These are phyloP conservation scores for Ascochyta viciae-villosae DNA, from an alignment of 2,329 filamentous ascomycete genomes.

Conservation along the genomic window DNA sequence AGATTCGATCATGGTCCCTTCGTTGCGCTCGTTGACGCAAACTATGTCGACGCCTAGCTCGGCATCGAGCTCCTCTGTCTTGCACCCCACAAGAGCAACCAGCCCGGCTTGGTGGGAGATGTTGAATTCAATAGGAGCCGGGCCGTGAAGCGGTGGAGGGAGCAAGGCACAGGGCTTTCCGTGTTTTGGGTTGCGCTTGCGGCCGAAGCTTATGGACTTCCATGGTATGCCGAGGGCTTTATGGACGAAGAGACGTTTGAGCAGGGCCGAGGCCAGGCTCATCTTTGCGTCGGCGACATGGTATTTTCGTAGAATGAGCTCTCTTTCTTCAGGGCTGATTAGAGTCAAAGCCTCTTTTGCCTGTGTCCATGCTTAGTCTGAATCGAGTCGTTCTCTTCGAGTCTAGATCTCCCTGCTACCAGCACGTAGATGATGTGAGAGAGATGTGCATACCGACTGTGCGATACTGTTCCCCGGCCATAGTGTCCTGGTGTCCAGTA, in stretches of 20 bases:
- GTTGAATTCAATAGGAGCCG: conserved; percentile 70
- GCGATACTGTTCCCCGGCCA: conserved; percentile 57
- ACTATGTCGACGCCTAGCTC: conserved; percentile 79
- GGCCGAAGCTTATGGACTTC: conserved; percentile 63
- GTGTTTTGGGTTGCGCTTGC: conserved; percentile 59
- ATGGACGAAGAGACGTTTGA: conserved; percentile 75
- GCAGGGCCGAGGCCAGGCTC: conserved; percentile 72
- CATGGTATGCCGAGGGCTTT: conserved; percentile 66
- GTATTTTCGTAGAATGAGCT: conserved; percentile 66
- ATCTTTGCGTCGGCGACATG: conserved; percentile 77
- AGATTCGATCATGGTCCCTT: conserved; percentile 64
- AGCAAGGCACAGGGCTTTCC: conserved; percentile 60
- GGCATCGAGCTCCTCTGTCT: conserved; percentile 36
- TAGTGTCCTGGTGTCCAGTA: conserved; percentile 57
- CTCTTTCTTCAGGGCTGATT: conserved; percentile 61
- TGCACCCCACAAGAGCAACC: conserved; percentile 67
- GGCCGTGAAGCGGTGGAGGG: conserved; percentile 32
- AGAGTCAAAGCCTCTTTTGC: conserved; percentile 53
- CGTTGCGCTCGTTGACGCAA: conserved; percentile 72
- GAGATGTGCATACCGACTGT: conserved; percentile 5
- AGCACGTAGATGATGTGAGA: not conserved
- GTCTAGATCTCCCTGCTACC: not conserved
- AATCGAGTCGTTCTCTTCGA: conserved; percentile 14
- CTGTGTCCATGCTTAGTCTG: conserved; percentile 30
- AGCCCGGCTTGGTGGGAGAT: conserved; percentile 80